Percentiles rank a stretch among this genome's conserved stretches.
Evolutionary conservation across 2,329 filamentous ascomycete species (phyloP).

Genomic region (Apiospora koreana): DNA sequence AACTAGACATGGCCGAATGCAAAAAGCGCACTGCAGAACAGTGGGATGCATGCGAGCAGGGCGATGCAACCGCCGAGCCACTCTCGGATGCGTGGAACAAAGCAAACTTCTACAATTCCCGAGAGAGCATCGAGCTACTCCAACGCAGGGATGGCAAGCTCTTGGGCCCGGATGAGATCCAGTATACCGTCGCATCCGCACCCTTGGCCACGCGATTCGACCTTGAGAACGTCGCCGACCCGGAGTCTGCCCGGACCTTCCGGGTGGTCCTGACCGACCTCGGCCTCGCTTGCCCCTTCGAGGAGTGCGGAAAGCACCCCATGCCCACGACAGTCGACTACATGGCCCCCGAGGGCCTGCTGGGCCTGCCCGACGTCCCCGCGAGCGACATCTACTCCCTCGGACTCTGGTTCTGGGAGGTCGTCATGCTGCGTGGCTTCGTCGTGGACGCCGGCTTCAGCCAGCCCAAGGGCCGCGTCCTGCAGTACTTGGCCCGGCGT

Average conservation of each 20-base stretch:
- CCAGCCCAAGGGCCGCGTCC: not conserved
- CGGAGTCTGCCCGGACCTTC: not conserved
- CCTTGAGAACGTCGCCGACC: not conserved
- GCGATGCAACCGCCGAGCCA: not conserved
- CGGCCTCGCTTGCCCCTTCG: not conserved
- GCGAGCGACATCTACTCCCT: not conserved
- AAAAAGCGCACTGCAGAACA: slow-evolving; percentile 1
- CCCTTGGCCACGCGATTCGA: not conserved
- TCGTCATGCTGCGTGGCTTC: not conserved
- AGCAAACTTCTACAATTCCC: not conserved
- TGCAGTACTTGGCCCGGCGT: not conserved
- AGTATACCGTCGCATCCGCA: not conserved
- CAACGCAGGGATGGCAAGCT: not conserved
- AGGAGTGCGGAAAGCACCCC: not conserved
- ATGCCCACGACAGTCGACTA: not conserved
- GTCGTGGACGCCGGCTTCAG: not conserved
- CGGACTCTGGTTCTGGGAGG: slow-evolving; percentile 4
- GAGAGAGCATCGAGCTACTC: not conserved
- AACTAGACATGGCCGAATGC: not conserved
- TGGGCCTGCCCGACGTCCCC: not conserved
- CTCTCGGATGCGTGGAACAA: not conserved
- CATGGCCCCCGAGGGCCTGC: not conserved
- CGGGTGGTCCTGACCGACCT: not conserved
- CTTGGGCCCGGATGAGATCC: not conserved
- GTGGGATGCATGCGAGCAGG: not conserved